Conservation (phyloP, 2,329 filamentous ascomycete genomes). For the Claviceps africana region DNA sequence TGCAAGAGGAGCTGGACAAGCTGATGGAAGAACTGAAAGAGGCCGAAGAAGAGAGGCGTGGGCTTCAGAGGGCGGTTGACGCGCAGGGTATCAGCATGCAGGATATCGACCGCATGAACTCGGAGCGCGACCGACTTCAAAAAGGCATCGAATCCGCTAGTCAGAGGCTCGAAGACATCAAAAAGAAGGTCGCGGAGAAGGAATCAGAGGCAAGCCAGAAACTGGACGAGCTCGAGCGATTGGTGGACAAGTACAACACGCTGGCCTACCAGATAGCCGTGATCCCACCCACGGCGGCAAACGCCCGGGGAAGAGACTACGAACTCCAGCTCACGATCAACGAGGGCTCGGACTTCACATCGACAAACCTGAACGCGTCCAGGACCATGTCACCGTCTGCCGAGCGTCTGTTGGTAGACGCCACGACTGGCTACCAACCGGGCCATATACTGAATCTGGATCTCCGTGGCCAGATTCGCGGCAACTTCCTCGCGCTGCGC, state of each 20-base stretch:
- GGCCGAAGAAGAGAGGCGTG: conserved; percentile 67
- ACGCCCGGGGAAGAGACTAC: conserved; percentile 73
- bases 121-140: conserved; percentile 85
- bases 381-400: conserved; percentile 25
- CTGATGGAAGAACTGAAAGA: conserved; percentile 60
- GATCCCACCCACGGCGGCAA: conserved; percentile 70
- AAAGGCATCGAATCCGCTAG: conserved; percentile 69
- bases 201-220: conserved; percentile 76
- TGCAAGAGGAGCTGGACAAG: conserved; percentile 80
- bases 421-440: conserved; percentile 77
- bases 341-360: conserved; percentile 61
- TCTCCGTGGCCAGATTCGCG: conserved; percentile 69
- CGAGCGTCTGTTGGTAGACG: conserved; percentile 70
- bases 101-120: conserved; percentile 98
- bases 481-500: conserved; percentile 59
- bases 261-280: conserved; percentile 86
- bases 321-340: conserved; percentile 76
- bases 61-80: conserved; percentile 76
- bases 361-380: conserved; percentile 39
- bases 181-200: conserved; percentile 68
- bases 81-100: conserved; percentile 90
- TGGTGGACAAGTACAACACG: conserved; percentile 85
- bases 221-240: conserved; percentile 81
- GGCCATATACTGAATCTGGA: conserved; percentile 81
- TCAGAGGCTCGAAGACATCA: conserved; percentile 68